Evolutionary conservation across 2,329 filamentous ascomycete genomes (phyloP).

Genomic region (Cladosporium phlei): DNA sequence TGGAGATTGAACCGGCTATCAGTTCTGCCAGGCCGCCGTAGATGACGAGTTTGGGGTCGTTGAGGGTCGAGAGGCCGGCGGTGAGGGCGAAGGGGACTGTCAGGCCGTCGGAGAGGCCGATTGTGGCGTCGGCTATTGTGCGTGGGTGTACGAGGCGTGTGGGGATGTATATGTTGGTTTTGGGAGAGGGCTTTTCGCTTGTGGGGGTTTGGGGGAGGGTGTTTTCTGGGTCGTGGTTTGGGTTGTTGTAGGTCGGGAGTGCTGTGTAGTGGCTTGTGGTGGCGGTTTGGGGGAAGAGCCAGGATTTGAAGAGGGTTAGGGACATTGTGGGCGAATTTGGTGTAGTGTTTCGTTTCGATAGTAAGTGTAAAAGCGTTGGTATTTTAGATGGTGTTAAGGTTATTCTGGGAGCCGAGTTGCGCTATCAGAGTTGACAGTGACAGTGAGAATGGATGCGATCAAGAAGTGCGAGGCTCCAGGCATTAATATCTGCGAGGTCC

Average conservation of each 20-base stretch:
- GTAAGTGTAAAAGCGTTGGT: too few species aligned
- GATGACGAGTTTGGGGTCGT: slow-evolving; percentile 36
- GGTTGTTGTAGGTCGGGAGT: slow-evolving; percentile 5
- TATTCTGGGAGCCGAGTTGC: background rate
- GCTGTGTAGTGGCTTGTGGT: background rate
- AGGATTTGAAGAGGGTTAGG: slow-evolving; percentile 7
- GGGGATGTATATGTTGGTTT: background rate
- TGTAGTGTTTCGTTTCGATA: too few species aligned
- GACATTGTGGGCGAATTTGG: slow-evolving; percentile 1
- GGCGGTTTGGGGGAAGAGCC: background rate
- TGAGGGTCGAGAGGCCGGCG: slow-evolving; percentile 38
- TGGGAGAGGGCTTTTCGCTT: background rate
- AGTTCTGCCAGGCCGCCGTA: slow-evolving; percentile 40
- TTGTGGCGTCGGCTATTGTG: slow-evolving; percentile 43
- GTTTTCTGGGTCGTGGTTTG: background rate
- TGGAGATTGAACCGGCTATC: slow-evolving; percentile 38
- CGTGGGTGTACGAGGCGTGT: slow-evolving; percentile 24
- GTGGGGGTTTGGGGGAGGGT: background rate
- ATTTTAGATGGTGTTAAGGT: too few species aligned
- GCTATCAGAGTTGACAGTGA: too few species aligned
- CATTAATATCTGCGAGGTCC: background rate
- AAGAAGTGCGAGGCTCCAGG: background rate
- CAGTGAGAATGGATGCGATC: background rate
- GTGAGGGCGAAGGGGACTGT: slow-evolving; percentile 43
- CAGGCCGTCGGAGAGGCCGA: slow-evolving; percentile 40